Evolutionary conservation across 352 stramenopile genomes (phyloP), one percentile per base, ranked within the genome.

Genomic region (Phytopythium aichiense): DNA sequence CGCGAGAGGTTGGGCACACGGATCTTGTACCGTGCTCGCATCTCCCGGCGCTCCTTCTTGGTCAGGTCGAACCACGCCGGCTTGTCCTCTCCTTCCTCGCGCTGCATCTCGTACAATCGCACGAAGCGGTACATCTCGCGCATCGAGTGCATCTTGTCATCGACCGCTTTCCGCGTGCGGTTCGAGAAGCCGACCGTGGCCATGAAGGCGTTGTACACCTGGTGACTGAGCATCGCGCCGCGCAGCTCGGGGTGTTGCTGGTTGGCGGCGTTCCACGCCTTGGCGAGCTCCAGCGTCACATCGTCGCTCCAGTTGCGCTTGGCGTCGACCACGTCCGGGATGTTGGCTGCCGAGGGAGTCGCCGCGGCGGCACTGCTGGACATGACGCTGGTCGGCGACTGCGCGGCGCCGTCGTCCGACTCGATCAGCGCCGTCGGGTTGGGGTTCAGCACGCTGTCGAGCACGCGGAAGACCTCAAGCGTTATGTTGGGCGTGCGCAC

Each of bases 91-190:
- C 65, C 68, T 0, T 28, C 61, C 22, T 65, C 48, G 11, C 68
- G 71, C 31, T 64, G 67, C 5, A 66, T 71, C 51, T 89, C 71
- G 60, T 87, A 78, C 22, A 63, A 63, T 25, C 71, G 71, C 48
- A 90, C 84, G 48, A 87, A 87, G 11, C 76, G 70, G 55, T 84
- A 86, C 81, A 90, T 90, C 45, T 88, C 76, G 50, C 81, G 86
- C 74, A 88, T 89, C n/a, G 68, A 82, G 64, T 88, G 80, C 80
- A 89, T 87, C 54, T 88, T 88, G 66, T 89, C 80, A 51, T 85
- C 80, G 31, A 88, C 76, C 22, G 81, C 78, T 42, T 90, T 88
- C 4, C 75, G 72, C 20, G 80, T 85, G 9, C 80, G 74, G 38
- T 77, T 81, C 4, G 68, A 82, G 12, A 70, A 68, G 13, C 74